Evolutionary conservation across 2,329 filamentous ascomycete genomes (phyloP).

Genomic region (Microcyclospora tardicrescens): DNA sequence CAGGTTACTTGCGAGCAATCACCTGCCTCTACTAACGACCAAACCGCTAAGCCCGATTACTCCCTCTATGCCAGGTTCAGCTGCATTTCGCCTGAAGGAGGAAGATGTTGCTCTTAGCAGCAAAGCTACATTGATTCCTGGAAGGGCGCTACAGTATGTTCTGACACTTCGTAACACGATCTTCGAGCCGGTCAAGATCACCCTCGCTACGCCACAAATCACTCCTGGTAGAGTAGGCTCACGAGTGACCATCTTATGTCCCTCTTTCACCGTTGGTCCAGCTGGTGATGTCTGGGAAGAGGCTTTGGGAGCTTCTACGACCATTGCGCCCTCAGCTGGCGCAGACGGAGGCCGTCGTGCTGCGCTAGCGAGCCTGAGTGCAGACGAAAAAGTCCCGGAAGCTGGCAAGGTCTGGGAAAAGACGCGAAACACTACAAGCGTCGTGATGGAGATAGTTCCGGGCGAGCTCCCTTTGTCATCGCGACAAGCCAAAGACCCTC

Average conservation of each 20-base stretch:
- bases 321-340: conserved; percentile 1
- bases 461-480: conserved; percentile 15
- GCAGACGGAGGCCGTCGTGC: conserved; percentile 17
- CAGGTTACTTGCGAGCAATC: conserved; percentile 68
- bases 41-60: conserved; percentile 37
- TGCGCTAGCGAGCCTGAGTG: conserved; percentile 24
- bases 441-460: conserved; percentile 81
- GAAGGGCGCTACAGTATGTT: conserved; percentile 58
- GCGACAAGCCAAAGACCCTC: conserved; percentile 15
- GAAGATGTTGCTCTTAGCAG: conserved; percentile 6
- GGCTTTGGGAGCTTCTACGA: conserved; percentile 45
- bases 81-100: conserved; percentile 13
- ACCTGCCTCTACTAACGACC: conserved; percentile 72
- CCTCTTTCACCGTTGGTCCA: conserved; percentile 84
- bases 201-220: conserved; percentile 66
- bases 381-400: conserved; percentile 52
- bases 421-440: conserved; percentile 86
- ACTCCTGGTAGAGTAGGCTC: conserved; percentile 67
- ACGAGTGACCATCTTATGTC: conserved; percentile 82
- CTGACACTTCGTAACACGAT: conserved; percentile 88
- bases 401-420: conserved; percentile 94
- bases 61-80: conserved; percentile 8
- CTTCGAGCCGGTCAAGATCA: conserved; percentile 80
- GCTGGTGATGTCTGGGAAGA: conserved; percentile 95
- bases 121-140: conserved; percentile 20